Evolutionary conservation across 2,329 filamentous ascomycete species (phyloP), one percentile per base, ranked within the genome.

Genomic region (Penicillium griseofulvum): DNA sequence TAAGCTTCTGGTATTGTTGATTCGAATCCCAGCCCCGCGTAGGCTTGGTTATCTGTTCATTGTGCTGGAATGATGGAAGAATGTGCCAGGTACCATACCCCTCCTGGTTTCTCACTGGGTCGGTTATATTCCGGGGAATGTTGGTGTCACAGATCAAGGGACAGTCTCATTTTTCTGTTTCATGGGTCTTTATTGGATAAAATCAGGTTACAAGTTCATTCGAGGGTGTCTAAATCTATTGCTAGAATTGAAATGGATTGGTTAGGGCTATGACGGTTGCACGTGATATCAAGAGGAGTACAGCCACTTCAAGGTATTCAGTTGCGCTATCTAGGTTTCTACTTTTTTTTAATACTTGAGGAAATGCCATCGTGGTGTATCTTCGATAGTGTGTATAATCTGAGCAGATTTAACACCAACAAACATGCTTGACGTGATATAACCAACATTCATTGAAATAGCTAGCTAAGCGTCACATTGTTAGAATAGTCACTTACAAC

Each of bases 91-190:
- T 55, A 47, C 56, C 47, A 54, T 50, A 43, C 49, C 49, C 43
- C 31, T 54, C 57, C 49, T 51, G 41, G 22, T 5, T 22, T 54
- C 56, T 52, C 61, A 56, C 60, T 64, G 33, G 59, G 46, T 49
- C 55, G 55, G 52, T 52, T 59, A 56, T 54, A 33, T 39, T 60
- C 60, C 57, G 57, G 39, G 49, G 63, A 65, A 65, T 65, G 56
- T 47, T 33, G 29, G 26, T 8, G 26, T 33, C 4, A 41, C 28
- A 11, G 9, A 26, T 19, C 10, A 31, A 36, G 19, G 12, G 22
- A 29, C 14, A 1, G 17, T 11, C 36, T 37, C 38, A 26, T 38
- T 49, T 33, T 26, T 49, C 19, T 4, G 11, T 43, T 38, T 26
- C 26, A 19, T n/a, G 7, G 4, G 24, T 42, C 29, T 26, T 48